These are phyloP conservation scores for Diaporthe vaccinii DNA, from an alignment of 2,329 filamentous ascomycete species.

Conservation along the genomic window DNA sequence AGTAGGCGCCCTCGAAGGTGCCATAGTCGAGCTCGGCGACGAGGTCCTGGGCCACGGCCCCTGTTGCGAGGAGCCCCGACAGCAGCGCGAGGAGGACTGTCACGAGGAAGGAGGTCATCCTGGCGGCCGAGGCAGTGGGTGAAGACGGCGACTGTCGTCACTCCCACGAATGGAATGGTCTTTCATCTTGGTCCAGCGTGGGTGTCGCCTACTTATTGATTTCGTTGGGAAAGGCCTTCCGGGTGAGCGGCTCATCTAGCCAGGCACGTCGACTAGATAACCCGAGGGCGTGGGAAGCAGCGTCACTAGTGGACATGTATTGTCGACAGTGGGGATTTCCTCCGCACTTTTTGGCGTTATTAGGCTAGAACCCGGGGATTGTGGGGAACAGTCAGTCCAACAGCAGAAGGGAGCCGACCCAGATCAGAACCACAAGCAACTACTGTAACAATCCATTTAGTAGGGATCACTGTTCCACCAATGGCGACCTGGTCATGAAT, in stretches of 20 bases:
- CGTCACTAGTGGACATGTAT: neutral
- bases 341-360: slow-evolving; percentile 3
- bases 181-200: neutral
- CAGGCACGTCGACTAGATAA: slow-evolving; percentile 23
- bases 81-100: slow-evolving; percentile 7
- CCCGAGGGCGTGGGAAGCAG: slow-evolving; percentile 32
- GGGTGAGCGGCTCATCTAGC: neutral
- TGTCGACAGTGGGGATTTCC: slow-evolving; percentile 13
- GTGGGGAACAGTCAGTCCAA: neutral
- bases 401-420: slow-evolving; percentile 1
- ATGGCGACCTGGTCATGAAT: slow-evolving; percentile 13
- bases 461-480: slow-evolving; percentile 36
- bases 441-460: neutral
- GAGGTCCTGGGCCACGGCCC: slow-evolving; percentile 47
- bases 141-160: slow-evolving; percentile 4
- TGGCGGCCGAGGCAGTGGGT: neutral
- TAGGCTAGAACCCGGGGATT: slow-evolving; percentile 13
- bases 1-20: slow-evolving; percentile 66
- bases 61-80: neutral
- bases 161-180: neutral
- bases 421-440: neutral
- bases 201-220: neutral
- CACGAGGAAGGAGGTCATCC: slow-evolving; percentile 21
- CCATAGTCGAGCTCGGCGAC: slow-evolving; percentile 61
- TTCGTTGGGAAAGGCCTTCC: slow-evolving; percentile 7